Percentiles rank a stretch among this genome's conserved stretches.
These are phyloP conservation scores for Pythium aquatile DNA, from an alignment of 352 stramenopile species.

Conservation along the genomic window DNA sequence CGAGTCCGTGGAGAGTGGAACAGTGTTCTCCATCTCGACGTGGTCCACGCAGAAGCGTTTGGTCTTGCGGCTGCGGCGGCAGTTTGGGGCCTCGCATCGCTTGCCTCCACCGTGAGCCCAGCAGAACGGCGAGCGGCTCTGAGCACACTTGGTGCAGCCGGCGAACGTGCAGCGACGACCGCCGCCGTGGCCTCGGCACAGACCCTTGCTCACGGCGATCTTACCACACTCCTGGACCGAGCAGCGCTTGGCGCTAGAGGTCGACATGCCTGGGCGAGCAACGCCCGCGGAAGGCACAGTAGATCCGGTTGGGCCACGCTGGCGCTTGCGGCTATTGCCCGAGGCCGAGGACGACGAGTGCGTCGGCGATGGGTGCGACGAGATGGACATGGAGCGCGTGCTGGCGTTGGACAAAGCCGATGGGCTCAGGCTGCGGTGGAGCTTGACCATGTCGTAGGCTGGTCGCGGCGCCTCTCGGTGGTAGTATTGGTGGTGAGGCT, in stretches of 20 bases:
- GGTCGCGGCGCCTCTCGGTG: conserved; percentile 3
- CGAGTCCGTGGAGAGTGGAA: conserved; percentile 39
- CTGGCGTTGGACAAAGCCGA: conserved; percentile 5
- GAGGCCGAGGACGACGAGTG: conserved; percentile 15
- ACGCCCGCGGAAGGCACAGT: conserved; percentile 16
- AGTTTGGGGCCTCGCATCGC: conserved; percentile 65
- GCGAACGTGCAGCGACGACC: conserved; percentile 60
- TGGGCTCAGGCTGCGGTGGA: conserved; percentile 15
- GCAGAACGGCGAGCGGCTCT: conserved; percentile 74
- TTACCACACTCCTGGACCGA: conserved; percentile 64
- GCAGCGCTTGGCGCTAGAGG: conserved; percentile 67
- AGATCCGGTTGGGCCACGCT: conserved; percentile 27
- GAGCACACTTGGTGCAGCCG: conserved; percentile 68
- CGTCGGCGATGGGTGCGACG: conserved; percentile 19
- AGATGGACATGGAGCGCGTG: conserved; percentile 13
- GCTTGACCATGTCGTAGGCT: conserved; percentile 24
- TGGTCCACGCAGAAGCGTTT: conserved; percentile 79
- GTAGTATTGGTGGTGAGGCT: conserved; percentile 6
- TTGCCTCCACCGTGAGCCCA: conserved; percentile 74
- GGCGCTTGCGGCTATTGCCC: conserved; percentile 41
- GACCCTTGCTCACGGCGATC: conserved; percentile 70
- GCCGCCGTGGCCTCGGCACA: conserved; percentile 71
- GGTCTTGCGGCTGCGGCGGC: conserved; percentile 69
- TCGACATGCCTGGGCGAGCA: conserved; percentile 29
- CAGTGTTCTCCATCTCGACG: conserved; percentile 58